Evolutionary conservation across 768 basidiomycete genomes (phyloP).

Genomic region (Russula vinacea): DNA sequence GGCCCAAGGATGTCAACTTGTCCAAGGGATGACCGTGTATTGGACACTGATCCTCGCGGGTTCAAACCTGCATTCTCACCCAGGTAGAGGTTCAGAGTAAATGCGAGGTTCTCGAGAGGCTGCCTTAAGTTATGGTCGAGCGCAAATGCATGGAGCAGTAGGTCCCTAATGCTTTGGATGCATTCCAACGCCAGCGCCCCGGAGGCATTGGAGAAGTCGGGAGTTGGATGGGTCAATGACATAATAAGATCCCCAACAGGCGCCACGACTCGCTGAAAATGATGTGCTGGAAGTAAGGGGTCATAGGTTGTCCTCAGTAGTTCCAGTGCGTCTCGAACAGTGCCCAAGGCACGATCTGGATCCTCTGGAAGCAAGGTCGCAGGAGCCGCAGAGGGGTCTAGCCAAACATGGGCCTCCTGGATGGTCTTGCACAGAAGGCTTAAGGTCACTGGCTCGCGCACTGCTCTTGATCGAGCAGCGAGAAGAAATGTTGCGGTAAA

Average conservation of each 20-base stretch:
- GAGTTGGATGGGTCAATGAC: slow-evolving; percentile 18
- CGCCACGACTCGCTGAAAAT: slow-evolving; percentile 23
- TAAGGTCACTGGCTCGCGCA: slow-evolving; percentile 63
- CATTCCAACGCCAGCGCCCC: slow-evolving; percentile 25
- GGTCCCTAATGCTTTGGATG: slow-evolving; percentile 26
- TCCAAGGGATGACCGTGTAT: slow-evolving; percentile 23
- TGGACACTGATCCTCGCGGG: slow-evolving; percentile 20
- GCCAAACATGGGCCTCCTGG: slow-evolving; percentile 60
- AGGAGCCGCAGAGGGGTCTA: slow-evolving; percentile 52
- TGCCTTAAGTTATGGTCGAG: slow-evolving; percentile 23
- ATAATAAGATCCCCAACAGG: slow-evolving; percentile 25
- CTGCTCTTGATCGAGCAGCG: slow-evolving; percentile 59
- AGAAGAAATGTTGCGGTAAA: slow-evolving; percentile 67
- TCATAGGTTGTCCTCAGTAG: slow-evolving; percentile 25
- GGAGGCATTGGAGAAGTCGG: slow-evolving; percentile 22
- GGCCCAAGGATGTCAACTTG: slow-evolving; percentile 30
- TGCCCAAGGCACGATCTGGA: slow-evolving; percentile 48
- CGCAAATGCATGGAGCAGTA: slow-evolving; percentile 24
- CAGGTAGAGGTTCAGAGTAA: slow-evolving; percentile 26
- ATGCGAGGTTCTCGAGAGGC: slow-evolving; percentile 28
- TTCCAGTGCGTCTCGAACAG: slow-evolving; percentile 38
- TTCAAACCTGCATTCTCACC: slow-evolving; percentile 23
- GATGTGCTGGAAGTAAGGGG: slow-evolving; percentile 20
- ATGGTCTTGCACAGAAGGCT: slow-evolving; percentile 66
- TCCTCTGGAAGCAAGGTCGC: slow-evolving; percentile 52